These are phyloP conservation scores for Xylaria sp. DNA, from an alignment of 2,329 filamentous ascomycete genomes.

Conservation along the genomic window DNA sequence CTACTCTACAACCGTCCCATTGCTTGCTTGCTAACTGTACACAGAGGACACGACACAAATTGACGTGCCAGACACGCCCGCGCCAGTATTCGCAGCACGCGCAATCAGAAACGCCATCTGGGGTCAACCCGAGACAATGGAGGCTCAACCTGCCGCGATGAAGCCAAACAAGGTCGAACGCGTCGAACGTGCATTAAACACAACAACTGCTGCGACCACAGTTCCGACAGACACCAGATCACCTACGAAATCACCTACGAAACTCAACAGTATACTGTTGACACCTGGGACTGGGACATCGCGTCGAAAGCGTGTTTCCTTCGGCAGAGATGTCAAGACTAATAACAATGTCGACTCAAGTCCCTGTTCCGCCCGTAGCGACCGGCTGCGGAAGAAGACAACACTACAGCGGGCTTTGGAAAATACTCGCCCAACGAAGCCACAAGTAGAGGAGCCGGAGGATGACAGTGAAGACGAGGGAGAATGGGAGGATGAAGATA, in stretches of 20 bases:
- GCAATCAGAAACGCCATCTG: conserved; percentile 73
- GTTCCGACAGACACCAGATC: conserved; percentile 53
- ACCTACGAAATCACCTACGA: conserved; percentile 62
- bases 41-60: conserved; percentile 59
- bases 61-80: conserved; percentile 72
- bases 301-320: conserved; percentile 72
- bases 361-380: conserved; percentile 34
- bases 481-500: conserved; percentile 68
- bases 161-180: conserved; percentile 51
- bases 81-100: conserved; percentile 72
- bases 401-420: conserved; percentile 47
- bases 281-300: conserved; percentile 71
- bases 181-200: conserved; percentile 43
- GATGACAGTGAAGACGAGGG: conserved; percentile 57
- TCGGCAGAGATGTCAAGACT: conserved; percentile 66
- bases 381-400: conserved; percentile 43
- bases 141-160: conserved; percentile 48
- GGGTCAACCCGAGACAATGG: conserved; percentile 60
- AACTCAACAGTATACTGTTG: conserved; percentile 68
- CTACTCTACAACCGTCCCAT: conserved; percentile 13
- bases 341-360: conserved; percentile 46
- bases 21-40: conserved; percentile 32
- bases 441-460: conserved; percentile 49
- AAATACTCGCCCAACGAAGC: conserved; percentile 44
- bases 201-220: conserved; percentile 37